Conservation (phyloP, 352 stramenopile species). For the Thraustochytrium striatum region DNA sequence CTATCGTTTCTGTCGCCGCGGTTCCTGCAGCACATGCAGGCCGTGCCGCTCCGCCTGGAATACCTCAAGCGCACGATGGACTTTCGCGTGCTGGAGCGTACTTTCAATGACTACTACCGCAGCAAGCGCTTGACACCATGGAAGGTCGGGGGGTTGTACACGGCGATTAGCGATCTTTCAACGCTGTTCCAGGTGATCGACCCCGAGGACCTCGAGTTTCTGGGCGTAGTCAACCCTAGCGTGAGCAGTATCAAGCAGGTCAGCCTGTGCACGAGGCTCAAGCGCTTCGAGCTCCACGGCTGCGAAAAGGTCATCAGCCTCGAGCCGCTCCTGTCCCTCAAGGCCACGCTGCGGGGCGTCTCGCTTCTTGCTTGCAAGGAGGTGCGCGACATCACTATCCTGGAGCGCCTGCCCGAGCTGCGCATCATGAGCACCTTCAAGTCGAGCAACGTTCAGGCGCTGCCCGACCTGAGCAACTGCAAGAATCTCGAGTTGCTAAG, state of each 20-base stretch:
- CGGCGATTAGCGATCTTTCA: not conserved
- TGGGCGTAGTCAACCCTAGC: constrained; percentile 22
- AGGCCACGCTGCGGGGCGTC: not conserved
- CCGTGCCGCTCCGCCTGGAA: constrained; percentile 5
- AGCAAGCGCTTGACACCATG: not conserved
- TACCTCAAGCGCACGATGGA: constrained; percentile 38
- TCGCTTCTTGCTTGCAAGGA: constrained; percentile 17
- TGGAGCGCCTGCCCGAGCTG: constrained; percentile 14
- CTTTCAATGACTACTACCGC: not conserved
- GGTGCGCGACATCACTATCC: constrained; percentile 7
- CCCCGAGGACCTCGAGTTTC: constrained; percentile 25
- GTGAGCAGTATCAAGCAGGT: not conserved
- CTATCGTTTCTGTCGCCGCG: not conserved
- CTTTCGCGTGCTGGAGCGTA: not conserved
- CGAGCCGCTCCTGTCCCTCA: not conserved
- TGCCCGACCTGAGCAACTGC: not conserved
- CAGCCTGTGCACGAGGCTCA: not conserved
- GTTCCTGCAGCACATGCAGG: not conserved
- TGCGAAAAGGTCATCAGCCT: not conserved
- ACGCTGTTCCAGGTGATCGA: constrained; percentile 37
- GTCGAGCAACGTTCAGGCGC: not conserved
- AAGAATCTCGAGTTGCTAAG: constrained; percentile 10
- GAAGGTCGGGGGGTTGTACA: constrained; percentile 17
- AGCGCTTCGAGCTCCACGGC: constrained; percentile 37
- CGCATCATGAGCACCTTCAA: constrained; percentile 14